Evolutionary conservation across 345 rosid genomes (phyloP).

Genomic region (Eucalyptus globulus): DNA sequence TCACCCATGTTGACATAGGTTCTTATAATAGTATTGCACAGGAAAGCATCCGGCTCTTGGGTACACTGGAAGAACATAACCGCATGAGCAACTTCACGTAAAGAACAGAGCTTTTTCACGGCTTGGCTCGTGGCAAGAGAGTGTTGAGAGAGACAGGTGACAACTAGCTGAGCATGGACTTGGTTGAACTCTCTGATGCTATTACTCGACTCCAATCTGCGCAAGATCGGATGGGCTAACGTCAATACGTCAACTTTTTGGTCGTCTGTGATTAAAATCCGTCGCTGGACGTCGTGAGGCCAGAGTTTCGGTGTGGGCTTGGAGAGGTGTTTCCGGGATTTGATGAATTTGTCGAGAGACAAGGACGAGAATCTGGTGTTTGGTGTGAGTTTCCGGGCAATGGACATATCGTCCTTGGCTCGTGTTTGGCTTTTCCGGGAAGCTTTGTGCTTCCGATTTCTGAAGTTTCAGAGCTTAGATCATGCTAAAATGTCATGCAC

Average conservation of each 20-base stretch:
- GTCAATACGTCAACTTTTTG: not conserved
- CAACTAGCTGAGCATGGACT: slow-evolving; percentile 26
- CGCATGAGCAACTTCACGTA: slow-evolving; percentile 19
- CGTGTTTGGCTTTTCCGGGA: not conserved
- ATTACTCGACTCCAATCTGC: slow-evolving; percentile 23
- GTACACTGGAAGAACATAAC: slow-evolving; percentile 18
- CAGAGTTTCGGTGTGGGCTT: slow-evolving; percentile 32
- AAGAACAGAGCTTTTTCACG: slow-evolving; percentile 43
- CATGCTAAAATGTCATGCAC: not conserved
- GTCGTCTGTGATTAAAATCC: not conserved
- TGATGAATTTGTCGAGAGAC: slow-evolving; percentile 28
- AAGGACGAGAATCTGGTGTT: slow-evolving; percentile 2
- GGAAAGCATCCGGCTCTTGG: slow-evolving; percentile 47
- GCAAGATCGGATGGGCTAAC: slow-evolving; percentile 22
- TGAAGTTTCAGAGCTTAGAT: not conserved
- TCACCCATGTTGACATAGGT: slow-evolving; percentile 14
- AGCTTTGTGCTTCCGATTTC: not conserved
- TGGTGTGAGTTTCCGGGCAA: not conserved
- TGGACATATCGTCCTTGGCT: not conserved
- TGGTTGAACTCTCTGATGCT: slow-evolving; percentile 22
- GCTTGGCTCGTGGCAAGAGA: slow-evolving; percentile 35
- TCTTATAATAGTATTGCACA: slow-evolving; percentile 44
- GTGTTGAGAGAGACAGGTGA: slow-evolving; percentile 29
- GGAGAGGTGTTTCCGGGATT: slow-evolving; percentile 26
- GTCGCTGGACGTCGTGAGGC: slow-evolving; percentile 5